Percentiles rank a stretch among this genome's conserved stretches.
phyloP scores from a whole-genome alignment of 2,329 filamentous ascomycete species.

The Penicillium vulpinum region DNA sequence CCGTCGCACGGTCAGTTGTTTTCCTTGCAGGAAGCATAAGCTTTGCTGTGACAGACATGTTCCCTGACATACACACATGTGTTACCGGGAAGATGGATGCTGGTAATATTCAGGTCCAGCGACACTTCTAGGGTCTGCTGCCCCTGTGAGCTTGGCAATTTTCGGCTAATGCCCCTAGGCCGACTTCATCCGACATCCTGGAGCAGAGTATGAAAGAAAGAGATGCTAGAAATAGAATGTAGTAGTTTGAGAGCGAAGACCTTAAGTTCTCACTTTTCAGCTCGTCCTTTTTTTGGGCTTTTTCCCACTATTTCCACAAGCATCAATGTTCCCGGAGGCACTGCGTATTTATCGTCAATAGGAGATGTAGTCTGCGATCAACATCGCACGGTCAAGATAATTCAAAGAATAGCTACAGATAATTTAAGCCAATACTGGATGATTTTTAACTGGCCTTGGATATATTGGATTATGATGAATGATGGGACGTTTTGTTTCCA shows the following conservation, averaged over 20 bases:
- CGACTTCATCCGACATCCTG: not conserved
- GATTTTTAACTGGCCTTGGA: not conserved
- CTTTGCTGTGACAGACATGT: not conserved
- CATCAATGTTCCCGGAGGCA: not conserved
- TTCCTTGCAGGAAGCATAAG: not conserved
- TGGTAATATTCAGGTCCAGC: not conserved
- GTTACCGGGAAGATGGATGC: slow-evolving; percentile 2
- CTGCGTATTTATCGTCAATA: not conserved
- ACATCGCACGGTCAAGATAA: not conserved
- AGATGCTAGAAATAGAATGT: too few relatives aligned
- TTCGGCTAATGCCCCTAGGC: not conserved
- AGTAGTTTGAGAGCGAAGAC: too few relatives aligned
- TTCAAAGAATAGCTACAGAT: not conserved
- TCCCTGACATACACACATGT: slow-evolving; percentile 6
- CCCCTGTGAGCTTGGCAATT: not conserved
- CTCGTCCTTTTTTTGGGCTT: not conserved
- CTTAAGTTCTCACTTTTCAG: too few relatives aligned
- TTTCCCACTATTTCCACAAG: not conserved
- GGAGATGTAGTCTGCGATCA: not conserved
- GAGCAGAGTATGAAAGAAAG: not conserved
- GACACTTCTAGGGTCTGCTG: not conserved
- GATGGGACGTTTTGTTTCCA: not conserved
- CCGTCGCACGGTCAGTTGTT: not conserved
- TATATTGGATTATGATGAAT: not conserved
- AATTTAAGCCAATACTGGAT: not conserved